Conservation (phyloP, 306 rosid species). For the Astragalus glycyphyllos region DNA sequence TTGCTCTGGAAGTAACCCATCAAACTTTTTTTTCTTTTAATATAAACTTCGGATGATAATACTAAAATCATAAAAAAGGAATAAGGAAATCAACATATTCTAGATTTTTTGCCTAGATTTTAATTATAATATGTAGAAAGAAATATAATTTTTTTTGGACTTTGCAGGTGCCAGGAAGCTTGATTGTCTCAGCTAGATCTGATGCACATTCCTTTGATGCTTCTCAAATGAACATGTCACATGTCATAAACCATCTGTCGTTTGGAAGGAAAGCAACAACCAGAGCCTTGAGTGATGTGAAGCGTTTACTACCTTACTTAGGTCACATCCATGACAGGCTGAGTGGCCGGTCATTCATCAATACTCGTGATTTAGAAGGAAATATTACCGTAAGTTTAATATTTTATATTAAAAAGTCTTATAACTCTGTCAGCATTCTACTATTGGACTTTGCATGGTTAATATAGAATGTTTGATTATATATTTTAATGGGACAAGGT, state of each 20-base stretch:
- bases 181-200: conserved; percentile 82
- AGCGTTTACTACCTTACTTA: conserved; percentile 77
- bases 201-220: conserved; percentile 93
- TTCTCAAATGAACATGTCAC: conserved; percentile 98
- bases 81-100: conserved; percentile 14
- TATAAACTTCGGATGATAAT: not conserved
- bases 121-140: conserved; percentile 26
- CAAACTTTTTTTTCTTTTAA: not conserved
- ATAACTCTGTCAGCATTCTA: conserved; percentile 19
- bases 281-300: conserved; percentile 69
- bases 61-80: conserved; percentile 13
- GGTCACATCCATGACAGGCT: conserved; percentile 89
- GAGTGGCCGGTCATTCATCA: conserved; percentile 79
- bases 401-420: conserved; percentile 7
- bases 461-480: conserved; percentile 25
- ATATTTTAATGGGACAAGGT: conserved; percentile 22
- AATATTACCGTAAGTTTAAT: conserved; percentile 90
- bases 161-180: conserved; percentile 93
- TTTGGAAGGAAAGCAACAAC: conserved; percentile 76
- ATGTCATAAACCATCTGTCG: conserved; percentile 73
- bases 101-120: conserved; percentile 8
- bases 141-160: conserved; percentile 36
- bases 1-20: conserved; percentile 30
- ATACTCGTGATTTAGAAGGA: conserved; percentile 66
- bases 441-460: conserved; percentile 34